Percentiles rank a stretch among this genome's conserved stretches.
Conservation (phyloP, 352 stramenopile species). For the Blastocystis sp. region DNA sequence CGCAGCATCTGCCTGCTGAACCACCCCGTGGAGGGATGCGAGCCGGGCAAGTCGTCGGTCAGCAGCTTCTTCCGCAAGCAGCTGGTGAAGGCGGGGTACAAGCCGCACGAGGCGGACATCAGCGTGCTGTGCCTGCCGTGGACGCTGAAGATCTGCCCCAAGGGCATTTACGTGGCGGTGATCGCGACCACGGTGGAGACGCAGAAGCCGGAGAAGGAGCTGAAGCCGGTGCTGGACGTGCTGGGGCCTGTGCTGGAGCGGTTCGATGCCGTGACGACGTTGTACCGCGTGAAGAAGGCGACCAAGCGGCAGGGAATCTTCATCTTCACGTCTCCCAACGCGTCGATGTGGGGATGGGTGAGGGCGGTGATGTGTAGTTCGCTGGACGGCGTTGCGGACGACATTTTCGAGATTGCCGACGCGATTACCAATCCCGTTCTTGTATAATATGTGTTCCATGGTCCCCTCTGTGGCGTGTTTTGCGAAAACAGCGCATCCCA, state of each 20-base stretch:
- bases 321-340: constrained; percentile 42
- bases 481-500: constrained; percentile 25
- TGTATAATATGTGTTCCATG: background rate
- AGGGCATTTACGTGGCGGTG: constrained; percentile 96
- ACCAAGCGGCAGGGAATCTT: constrained; percentile 45
- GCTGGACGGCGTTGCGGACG: constrained; percentile 53
- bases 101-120: constrained; percentile 76
- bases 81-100: constrained; percentile 65
- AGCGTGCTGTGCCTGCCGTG: constrained; percentile 94
- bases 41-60: constrained; percentile 87
- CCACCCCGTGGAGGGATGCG: constrained; percentile 93
- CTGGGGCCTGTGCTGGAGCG: constrained; percentile 90
- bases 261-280: constrained; percentile 85
- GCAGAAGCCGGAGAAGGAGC: constrained; percentile 86
- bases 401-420: constrained; percentile 5
- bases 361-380: background rate
- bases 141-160: constrained; percentile 87
- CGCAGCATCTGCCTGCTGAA: constrained; percentile 98
- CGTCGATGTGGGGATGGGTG: background rate
- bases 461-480: background rate
- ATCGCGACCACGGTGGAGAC: constrained; percentile 96
- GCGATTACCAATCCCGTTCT: background rate
- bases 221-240: constrained; percentile 88
- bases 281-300: constrained; percentile 22
- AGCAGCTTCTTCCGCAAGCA: constrained; percentile 95